Evolutionary conservation across 345 rosid genomes (phyloP), one percentile per base, ranked within the genome.

Genomic region (Chamaenerion angustifolium): DNA sequence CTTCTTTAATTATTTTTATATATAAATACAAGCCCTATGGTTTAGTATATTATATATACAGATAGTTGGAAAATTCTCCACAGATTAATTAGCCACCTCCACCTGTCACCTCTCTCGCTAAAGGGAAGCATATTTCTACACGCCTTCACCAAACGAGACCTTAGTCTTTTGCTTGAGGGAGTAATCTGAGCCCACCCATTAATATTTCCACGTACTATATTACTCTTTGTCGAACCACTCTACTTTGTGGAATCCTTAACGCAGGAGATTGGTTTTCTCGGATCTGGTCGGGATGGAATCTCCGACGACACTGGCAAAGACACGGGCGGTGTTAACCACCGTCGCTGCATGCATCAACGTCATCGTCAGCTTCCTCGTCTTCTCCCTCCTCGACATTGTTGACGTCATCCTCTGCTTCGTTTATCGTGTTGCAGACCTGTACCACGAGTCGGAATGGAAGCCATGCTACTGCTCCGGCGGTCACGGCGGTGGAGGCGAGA

Each of bases 371-470:
- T 74, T 74, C 64, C 9, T 74, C n/a, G 73, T 70, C 45, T 74
- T 74, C 51, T 70, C 68, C 1, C 47, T 67, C 11, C 71, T 74
- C 1, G 79, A 74, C 57, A 54, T 74, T 40, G 64, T 74, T 3
- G 76, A 74, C 59, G 48, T 58, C 51, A 11, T 65, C 13, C 68
- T 74, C 15, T 74, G 76, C 44, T 48, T 60, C 5, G 37, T 19
- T 0, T 74, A 61, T 68, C 63, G 69, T 49, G 51, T 64, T 1
- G 71, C 59, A 3, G 79, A 74, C 46, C 62, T 70, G 57, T 43
- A 70, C 49, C 45, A 70, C 19, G 79, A 74, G 51, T 68, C 76
- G 12, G 68, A 74, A 47, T 67, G 79, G 79, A 68, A 65, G 58
- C 72, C 68, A 11, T 67, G 79, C 59, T 70, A 70, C 16, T 64